Evolutionary conservation across 1,139 yeast genomes (phyloP).

Genomic region (Pneumocystis carinii): DNA sequence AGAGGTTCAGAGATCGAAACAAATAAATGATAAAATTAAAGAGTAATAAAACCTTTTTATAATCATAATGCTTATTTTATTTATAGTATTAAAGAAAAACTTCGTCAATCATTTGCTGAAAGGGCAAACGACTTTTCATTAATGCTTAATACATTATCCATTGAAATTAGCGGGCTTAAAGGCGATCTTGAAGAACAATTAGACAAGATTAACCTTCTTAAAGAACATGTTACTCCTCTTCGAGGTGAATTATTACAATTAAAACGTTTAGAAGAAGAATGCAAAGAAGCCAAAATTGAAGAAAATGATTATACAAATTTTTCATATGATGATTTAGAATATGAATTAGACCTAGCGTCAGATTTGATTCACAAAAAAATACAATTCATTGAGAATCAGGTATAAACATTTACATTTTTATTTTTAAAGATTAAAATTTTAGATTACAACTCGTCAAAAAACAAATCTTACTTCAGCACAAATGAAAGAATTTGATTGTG

Average conservation of each 20-base stretch:
- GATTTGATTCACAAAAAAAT: constrained; percentile 27
- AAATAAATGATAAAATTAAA: constrained; percentile 24
- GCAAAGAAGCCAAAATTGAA: constrained; percentile 28
- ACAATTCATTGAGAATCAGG: constrained; percentile 28
- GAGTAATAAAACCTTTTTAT: constrained; percentile 12
- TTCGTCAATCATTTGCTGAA: constrained; percentile 34
- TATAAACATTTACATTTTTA: background rate
- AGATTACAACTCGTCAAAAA: constrained; percentile 27
- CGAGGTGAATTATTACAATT: constrained; percentile 20
- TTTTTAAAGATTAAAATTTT: background rate
- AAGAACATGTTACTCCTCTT: constrained; percentile 25
- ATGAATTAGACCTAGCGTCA: constrained; percentile 27
- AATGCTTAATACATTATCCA: constrained; percentile 22
- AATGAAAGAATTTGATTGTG: constrained; percentile 30
- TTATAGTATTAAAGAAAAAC: constrained; percentile 26
- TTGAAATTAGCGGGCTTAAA: constrained; percentile 23
- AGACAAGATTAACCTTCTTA: constrained; percentile 22
- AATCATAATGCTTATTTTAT: constrained; percentile 2
- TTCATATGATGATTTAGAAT: constrained; percentile 28
- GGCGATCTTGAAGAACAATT: constrained; percentile 29
- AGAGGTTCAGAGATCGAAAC: constrained; percentile 25
- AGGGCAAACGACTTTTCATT: constrained; percentile 27
- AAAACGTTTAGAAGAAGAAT: constrained; percentile 20
- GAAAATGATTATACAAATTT: constrained; percentile 30
- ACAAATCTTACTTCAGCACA: constrained; percentile 30